phyloP scores from a whole-genome alignment of 306 rosid species.

The Psophocarpus tetragonolobus region DNA sequence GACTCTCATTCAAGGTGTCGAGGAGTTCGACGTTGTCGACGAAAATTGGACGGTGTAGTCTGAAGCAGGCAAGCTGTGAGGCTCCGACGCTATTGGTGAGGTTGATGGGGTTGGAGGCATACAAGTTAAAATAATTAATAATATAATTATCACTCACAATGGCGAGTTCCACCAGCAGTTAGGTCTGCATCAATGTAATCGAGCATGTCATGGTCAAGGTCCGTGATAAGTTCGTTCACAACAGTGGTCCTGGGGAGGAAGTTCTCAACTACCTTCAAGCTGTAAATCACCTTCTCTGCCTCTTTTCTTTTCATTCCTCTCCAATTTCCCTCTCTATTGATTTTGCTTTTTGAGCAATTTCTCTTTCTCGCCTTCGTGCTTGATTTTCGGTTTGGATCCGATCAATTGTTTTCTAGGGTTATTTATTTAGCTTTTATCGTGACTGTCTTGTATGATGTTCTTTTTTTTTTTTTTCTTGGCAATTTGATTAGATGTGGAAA shows the following conservation, averaged over 20 bases:
- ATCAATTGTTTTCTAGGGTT: conserved; percentile 21
- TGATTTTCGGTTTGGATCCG: conserved; percentile 73
- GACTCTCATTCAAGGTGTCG: too few species aligned
- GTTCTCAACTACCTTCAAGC: conserved; percentile 99
- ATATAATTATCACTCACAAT: conserved; percentile 45
- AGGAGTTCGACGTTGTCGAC: too few species aligned
- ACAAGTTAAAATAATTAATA: too few species aligned
- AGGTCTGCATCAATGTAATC: conserved; percentile 83
- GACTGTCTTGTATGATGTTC: too few species aligned
- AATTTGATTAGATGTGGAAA: conserved; percentile 74
- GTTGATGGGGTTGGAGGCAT: too few species aligned
- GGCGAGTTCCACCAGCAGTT: conserved; percentile 78
- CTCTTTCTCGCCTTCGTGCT: too few species aligned
- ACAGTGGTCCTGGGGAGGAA: conserved; percentile 87
- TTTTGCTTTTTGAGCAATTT: too few species aligned
- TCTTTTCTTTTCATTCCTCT: too few species aligned
- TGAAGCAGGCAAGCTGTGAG: too few species aligned
- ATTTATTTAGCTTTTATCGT: neutral
- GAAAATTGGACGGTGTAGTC: too few species aligned
- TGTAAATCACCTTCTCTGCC: conserved; percentile 46
- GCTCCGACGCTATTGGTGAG: too few species aligned
- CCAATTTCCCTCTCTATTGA: too few species aligned
- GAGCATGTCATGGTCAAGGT: conserved; percentile 94
- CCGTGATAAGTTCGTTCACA: conserved; percentile 82
- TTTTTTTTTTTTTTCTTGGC: conserved; percentile 24